These are phyloP conservation scores for Graphium sp. DNA, from an alignment of 2,329 filamentous ascomycete genomes.

Conservation along the genomic window DNA sequence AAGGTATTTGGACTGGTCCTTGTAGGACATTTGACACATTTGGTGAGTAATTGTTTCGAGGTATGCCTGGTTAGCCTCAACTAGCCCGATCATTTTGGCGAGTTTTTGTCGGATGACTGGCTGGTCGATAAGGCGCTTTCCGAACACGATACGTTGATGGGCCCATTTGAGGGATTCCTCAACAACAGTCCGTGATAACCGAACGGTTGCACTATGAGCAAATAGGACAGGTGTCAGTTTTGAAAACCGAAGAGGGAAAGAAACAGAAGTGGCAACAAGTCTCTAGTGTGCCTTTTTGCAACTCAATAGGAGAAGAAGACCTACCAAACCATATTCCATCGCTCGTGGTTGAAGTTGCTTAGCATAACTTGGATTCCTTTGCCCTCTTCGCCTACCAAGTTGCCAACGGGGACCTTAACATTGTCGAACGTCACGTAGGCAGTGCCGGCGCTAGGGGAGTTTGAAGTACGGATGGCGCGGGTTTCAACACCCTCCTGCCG, in stretches of 20 bases:
- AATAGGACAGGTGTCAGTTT: not conserved
- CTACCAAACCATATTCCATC: conserved; percentile 56
- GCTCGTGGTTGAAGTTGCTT: conserved; percentile 79
- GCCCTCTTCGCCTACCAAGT: conserved; percentile 68
- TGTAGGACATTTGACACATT: conserved; percentile 74
- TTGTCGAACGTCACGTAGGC: conserved; percentile 72
- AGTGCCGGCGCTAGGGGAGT: conserved; percentile 64
- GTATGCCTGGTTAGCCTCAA: conserved; percentile 74
- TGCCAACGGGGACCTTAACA: conserved; percentile 66
- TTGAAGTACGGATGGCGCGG: conserved; percentile 63
- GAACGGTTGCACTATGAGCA: conserved; percentile 33
- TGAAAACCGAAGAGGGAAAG: too few species aligned
- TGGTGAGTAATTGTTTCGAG: conserved; percentile 74
- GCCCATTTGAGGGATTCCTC: conserved; percentile 82
- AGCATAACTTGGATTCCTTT: conserved; percentile 75
- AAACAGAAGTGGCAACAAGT: too few species aligned
- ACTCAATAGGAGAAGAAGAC: conserved; percentile 14
- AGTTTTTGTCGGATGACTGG: conserved; percentile 75
- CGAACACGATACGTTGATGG: conserved; percentile 73
- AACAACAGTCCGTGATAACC: conserved; percentile 50
- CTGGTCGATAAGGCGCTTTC: conserved; percentile 67
- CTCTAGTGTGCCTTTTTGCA: too few species aligned
- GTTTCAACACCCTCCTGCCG: conserved; percentile 61
- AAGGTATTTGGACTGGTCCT: conserved; percentile 55
- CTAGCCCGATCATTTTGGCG: conserved; percentile 71